Evolutionary conservation across 2,329 filamentous ascomycete genomes (phyloP).

Genomic region (Colletotrichum lentis): DNA sequence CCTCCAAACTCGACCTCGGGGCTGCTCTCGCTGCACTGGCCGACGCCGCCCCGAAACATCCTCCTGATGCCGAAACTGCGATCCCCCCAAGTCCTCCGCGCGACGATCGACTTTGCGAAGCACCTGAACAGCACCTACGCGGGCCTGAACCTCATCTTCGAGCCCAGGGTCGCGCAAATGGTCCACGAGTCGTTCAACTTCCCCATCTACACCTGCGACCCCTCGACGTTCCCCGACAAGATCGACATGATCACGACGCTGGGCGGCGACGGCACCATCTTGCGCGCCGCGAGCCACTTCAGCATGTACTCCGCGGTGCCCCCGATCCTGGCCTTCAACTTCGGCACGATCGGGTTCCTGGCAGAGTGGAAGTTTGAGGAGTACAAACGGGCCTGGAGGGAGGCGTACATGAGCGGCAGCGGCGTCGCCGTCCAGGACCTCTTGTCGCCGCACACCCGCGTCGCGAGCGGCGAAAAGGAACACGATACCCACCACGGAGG

Average conservation of each 20-base stretch:
- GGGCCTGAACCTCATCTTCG: constrained; percentile 81
- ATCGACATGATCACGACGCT: constrained; percentile 90
- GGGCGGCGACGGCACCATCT: constrained; percentile 90
- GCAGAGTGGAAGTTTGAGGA: constrained; percentile 97
- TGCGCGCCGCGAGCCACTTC: constrained; percentile 79
- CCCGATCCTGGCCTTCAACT: constrained; percentile 92
- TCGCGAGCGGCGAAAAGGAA: constrained; percentile 44
- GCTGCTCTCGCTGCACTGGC: constrained; percentile 64
- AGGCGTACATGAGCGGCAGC: constrained; percentile 84
- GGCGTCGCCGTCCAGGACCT: constrained; percentile 58
- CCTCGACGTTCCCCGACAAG: constrained; percentile 73
- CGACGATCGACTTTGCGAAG: constrained; percentile 66
- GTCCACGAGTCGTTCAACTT: constrained; percentile 76
- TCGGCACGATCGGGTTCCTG: constrained; percentile 94
- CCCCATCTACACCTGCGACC: constrained; percentile 70
- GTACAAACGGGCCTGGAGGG: constrained; percentile 89
- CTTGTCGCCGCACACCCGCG: constrained; percentile 52
- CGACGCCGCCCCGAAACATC: constrained; percentile 63
- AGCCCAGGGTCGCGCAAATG: constrained; percentile 75
- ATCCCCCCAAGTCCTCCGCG: constrained; percentile 60
- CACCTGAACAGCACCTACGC: constrained; percentile 85
- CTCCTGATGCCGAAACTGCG: constrained; percentile 68
- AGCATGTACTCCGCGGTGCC: constrained; percentile 83
- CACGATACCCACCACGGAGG: constrained; percentile 37
- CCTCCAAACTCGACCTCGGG: constrained; percentile 57